Base-by-base conservation (phyloP, 1,139 yeast species). In the Suhomyces choctaworum region DNA sequence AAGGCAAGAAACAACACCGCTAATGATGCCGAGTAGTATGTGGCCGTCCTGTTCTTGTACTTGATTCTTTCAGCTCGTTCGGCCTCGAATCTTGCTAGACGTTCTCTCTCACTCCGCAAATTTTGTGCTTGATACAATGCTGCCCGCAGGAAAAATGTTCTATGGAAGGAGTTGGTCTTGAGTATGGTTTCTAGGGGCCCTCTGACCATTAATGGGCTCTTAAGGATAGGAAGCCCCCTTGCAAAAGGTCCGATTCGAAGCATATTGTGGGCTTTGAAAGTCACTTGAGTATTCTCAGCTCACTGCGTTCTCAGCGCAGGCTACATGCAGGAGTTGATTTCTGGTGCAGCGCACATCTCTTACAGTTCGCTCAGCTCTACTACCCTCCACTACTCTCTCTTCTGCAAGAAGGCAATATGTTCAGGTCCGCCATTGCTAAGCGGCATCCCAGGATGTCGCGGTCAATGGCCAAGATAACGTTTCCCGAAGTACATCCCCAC, bases 1-100 rank as follows among this genome's bases (percentile, higher is more conserved):
- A 92, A 66, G 0, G 97, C 92, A 29, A 88, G 64, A 43, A 88
- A 87, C 7, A 81, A 65, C 19, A 92, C 65, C 10, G 82, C 82
- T 26, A 88, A 66, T 16, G 95, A 81, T 1, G 82, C 66, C 1
- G 92, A 68, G 56, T 90, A 90, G 54, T 82, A 76, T 4, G 83
- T 78, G 8, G 86, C 79, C 0, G 95, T 68, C 33, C 58, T 53
- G 53, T 68, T 70, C 34, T 58, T 55, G 39, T 45, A 57, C 36
- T 54, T 57, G 29, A 63, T 62, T 32, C 55, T 49, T 29, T 58
- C 65, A 36, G 57, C 65, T 40, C 67, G 50, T 31, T 55, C 58
- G 22, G 43, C 40, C 30, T 41, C 43, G 20, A 41, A 34, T 23
- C 32, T 27, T 10, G 40, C 38, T 33, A 42, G 37, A 7, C 46